A percentile compares a stretch with the other conserved stretches of the same genome.
Evolutionary conservation across 2,329 filamentous ascomycete genomes (phyloP).

Genomic region (Xylaria sp.): DNA sequence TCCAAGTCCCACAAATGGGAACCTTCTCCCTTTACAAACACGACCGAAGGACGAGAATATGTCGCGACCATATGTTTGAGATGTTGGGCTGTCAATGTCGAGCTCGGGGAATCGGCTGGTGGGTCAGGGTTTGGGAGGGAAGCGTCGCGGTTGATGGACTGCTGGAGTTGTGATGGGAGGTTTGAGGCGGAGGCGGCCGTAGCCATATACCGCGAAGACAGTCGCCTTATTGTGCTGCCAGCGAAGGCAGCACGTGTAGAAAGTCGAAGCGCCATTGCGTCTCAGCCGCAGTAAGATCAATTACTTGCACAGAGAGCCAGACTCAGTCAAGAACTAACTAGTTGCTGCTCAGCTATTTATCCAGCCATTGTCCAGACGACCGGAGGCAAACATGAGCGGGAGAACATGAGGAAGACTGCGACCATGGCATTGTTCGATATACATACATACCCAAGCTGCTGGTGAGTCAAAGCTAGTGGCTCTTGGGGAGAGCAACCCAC

Average conservation of each 20-base stretch:
- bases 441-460: conserved; percentile 15
- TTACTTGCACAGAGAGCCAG: conserved; percentile 1
- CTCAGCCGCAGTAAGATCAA: not conserved
- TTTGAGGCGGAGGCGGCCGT: conserved; percentile 40
- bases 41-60: conserved; percentile 87
- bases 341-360: conserved; percentile 16
- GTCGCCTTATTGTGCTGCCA: conserved; percentile 36
- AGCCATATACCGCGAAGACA: conserved; percentile 42
- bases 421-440: not conserved
- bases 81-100: conserved; percentile 77
- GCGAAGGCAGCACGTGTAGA: conserved; percentile 38
- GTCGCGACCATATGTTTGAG: conserved; percentile 94
- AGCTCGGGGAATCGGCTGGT: conserved; percentile 59
- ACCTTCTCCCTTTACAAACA: conserved; percentile 89
- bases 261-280: conserved; percentile 45
- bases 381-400: not conserved
- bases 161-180: conserved; percentile 40
- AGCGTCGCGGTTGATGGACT: conserved; percentile 44
- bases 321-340: not conserved
- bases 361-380: not conserved
- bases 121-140: conserved; percentile 48
- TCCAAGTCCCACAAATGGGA: conserved; percentile 92
- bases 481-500: conserved; percentile 8
- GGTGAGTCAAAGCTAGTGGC: conserved; percentile 24
- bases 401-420: not conserved